phyloP scores from a whole-genome alignment of 2,329 filamentous ascomycete species.

The Verticillium nubilum region DNA sequence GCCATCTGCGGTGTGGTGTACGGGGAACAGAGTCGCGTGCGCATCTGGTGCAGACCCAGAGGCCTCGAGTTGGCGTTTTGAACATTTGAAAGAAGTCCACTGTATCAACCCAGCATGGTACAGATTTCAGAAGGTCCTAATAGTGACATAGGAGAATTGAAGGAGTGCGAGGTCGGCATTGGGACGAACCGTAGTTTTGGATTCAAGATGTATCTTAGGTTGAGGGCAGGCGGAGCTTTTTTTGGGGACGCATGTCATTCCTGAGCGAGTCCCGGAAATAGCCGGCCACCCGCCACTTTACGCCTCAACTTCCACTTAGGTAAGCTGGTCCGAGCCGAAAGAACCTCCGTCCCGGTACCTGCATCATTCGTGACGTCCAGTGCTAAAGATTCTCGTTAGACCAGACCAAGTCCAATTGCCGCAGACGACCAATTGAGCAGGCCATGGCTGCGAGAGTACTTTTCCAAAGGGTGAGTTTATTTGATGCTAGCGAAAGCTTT shows the following conservation, averaged over 20 bases:
- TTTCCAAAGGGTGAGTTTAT: conserved; percentile 44
- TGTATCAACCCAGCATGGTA: background rate
- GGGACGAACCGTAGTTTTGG: conserved; percentile 1
- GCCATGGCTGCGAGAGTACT: conserved; percentile 57
- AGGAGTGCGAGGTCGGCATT: conserved; percentile 4
- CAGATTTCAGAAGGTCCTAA: background rate
- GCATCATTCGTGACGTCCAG: conserved; percentile 14
- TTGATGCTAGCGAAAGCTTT: background rate
- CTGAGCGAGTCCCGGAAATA: conserved; percentile 20
- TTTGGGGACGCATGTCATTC: background rate
- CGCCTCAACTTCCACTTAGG: background rate
- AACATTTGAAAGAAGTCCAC: conserved; percentile 23
- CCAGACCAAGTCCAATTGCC: conserved; percentile 13
- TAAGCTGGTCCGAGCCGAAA: background rate
- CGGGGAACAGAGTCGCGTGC: conserved; percentile 32
- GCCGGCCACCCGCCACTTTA: conserved; percentile 11
- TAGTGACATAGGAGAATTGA: background rate
- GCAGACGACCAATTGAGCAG: conserved; percentile 38
- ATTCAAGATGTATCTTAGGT: conserved; percentile 3
- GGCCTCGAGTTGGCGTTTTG: conserved; percentile 30
- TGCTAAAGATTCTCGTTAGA: conserved; percentile 12
- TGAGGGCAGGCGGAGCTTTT: conserved; percentile 1
- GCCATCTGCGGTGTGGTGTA: conserved; percentile 29
- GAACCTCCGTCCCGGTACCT: background rate
- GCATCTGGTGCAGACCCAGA: conserved; percentile 61